Conservation (phyloP, 148 eudicot genomes). For the Rhododendron vialii region DNA sequence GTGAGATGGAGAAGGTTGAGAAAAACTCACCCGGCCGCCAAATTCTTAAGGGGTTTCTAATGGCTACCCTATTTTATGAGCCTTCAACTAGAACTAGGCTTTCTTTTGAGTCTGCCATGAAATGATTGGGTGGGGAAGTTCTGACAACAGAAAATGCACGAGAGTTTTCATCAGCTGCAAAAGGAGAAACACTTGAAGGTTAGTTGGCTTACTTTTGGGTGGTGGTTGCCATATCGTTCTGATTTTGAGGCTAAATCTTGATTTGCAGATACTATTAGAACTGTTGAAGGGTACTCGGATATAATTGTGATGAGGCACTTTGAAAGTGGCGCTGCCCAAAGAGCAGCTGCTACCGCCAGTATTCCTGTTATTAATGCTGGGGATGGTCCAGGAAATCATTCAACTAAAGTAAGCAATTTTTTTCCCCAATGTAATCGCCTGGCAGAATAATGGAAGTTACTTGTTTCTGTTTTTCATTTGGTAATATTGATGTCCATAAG, state of each 20-base stretch:
- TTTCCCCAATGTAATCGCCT: not conserved
- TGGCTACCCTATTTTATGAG: constrained; percentile 97
- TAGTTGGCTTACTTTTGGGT: not conserved
- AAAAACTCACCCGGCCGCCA: constrained; percentile 71
- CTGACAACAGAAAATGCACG: constrained; percentile 96
- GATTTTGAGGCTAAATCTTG: constrained; percentile 8
- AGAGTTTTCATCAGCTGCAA: constrained; percentile 98
- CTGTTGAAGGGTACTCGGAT: constrained; percentile 97
- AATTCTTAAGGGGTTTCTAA: constrained; percentile 75
- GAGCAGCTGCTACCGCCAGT: constrained; percentile 75
- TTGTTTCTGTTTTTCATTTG: not conserved
- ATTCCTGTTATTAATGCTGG: constrained; percentile 97
- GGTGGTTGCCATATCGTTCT: constrained; percentile 9
- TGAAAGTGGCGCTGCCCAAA: constrained; percentile 96
- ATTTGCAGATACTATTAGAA: constrained; percentile 76
- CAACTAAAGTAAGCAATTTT: constrained; percentile 57
- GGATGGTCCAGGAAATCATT: constrained; percentile 99
- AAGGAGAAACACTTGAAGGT: constrained; percentile 98
- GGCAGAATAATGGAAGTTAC: not conserved
- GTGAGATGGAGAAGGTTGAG: constrained; percentile 84
- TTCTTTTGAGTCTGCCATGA: constrained; percentile 98
- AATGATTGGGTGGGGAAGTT: constrained; percentile 93
- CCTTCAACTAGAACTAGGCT: constrained; percentile 97
- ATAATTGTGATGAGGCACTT: constrained; percentile 98
- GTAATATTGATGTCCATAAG: not conserved